Conservation (phyloP, 208 protist species). For the Perkinsela sp. region DNA sequence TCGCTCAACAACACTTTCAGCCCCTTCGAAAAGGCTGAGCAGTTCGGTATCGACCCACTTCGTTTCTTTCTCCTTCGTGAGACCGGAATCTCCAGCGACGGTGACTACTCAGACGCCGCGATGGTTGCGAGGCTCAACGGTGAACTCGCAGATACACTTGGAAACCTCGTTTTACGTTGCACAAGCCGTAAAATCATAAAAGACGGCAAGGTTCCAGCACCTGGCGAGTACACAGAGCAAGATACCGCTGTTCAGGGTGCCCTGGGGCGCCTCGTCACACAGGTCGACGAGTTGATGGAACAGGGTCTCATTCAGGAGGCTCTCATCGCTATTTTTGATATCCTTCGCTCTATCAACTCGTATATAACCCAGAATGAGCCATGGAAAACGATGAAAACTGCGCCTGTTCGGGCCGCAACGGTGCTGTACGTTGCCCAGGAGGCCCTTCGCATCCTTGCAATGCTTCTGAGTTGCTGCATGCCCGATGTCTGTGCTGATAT, state of each 20-base stretch:
- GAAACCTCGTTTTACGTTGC: conserved; percentile 64
- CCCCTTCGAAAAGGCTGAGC: conserved; percentile 37
- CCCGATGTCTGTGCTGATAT: conserved; percentile 35
- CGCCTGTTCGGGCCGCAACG: conserved; percentile 28
- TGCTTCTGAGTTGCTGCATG: conserved; percentile 51
- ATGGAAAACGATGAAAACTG: conserved; percentile 63
- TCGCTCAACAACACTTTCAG: conserved; percentile 86
- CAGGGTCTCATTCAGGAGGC: conserved; percentile 52
- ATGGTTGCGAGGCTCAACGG: conserved; percentile 54
- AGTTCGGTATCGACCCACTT: conserved; percentile 61
- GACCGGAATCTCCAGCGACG: conserved; percentile 69
- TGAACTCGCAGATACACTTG: conserved; percentile 73
- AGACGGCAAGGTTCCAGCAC: conserved; percentile 23
- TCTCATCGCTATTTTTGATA: conserved; percentile 45
- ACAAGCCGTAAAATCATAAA: conserved; percentile 48
- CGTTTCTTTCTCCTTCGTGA: conserved; percentile 86
- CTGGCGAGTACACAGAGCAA: conserved; percentile 20
- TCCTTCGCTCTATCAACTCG: conserved; percentile 43
- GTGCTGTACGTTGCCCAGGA: conserved; percentile 67
- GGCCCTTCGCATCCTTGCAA: conserved; percentile 33
- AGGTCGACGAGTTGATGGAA: conserved; percentile 42
- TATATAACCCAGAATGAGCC: conserved; percentile 66
- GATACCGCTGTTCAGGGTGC: conserved; percentile 24
- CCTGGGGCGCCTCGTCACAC: conserved; percentile 24
- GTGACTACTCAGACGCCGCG: conserved; percentile 70